These are phyloP conservation scores for Malania oleifera DNA, from an alignment of 164 flowering plant species.

Conservation along the genomic window DNA sequence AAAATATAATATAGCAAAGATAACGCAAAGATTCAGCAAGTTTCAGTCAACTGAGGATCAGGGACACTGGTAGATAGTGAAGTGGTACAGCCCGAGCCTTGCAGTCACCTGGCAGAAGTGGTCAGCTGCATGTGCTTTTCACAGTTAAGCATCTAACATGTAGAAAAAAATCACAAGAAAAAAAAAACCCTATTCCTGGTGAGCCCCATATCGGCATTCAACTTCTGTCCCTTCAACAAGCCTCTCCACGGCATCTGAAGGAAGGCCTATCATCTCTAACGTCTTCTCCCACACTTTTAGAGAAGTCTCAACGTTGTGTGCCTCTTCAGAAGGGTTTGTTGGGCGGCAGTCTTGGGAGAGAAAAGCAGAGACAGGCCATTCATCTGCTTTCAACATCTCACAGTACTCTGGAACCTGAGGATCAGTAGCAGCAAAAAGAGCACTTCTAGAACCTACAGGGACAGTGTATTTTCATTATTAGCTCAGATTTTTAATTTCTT, in stretches of 20 bases:
- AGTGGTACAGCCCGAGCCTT: too few relatives aligned
- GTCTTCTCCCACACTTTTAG: conserved; percentile 88
- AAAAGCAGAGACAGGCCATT: conserved; percentile 90
- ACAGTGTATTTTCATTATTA: not conserved
- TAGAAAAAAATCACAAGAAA: too few relatives aligned
- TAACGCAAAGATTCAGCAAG: too few relatives aligned
- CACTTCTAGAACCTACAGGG: conserved; percentile 76
- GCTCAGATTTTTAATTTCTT: too few relatives aligned
- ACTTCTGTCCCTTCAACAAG: conserved; percentile 75
- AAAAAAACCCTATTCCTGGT: conserved; percentile 8
- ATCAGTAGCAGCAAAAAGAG: conserved; percentile 95
- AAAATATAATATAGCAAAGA: too few relatives aligned
- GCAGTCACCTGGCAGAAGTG: too few relatives aligned
- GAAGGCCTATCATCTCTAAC: conserved; percentile 81
- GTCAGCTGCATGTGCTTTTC: too few relatives aligned
- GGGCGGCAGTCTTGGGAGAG: conserved; percentile 89
- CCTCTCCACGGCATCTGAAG: conserved; percentile 79
- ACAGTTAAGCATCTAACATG: too few relatives aligned
- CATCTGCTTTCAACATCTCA: conserved; percentile 71
- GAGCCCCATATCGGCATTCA: conserved; percentile 49
- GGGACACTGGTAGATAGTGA: too few relatives aligned
- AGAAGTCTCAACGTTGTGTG: conserved; percentile 70
- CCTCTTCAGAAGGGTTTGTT: conserved; percentile 88
- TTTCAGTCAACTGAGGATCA: too few relatives aligned
- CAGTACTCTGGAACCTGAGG: conserved; percentile 86